Conservation (phyloP, 768 basidiomycete genomes). For the Serendipita sp. region DNA sequence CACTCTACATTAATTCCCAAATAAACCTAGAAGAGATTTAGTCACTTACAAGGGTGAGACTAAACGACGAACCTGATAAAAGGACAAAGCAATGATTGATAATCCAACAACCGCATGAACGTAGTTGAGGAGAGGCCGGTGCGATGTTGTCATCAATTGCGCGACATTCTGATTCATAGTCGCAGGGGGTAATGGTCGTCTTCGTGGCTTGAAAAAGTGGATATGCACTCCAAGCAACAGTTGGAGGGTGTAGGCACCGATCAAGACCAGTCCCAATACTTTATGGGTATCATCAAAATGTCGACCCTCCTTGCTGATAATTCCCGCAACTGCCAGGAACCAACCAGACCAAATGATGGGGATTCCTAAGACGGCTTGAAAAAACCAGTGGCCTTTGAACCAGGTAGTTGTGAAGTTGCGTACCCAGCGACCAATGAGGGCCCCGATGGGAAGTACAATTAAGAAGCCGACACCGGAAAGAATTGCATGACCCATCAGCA, state of each 20-base stretch:
- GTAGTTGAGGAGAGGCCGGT: constrained; percentile 41
- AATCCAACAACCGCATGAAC: constrained; percentile 40
- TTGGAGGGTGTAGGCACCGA: constrained; percentile 37
- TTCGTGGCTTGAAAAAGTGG: constrained; percentile 35
- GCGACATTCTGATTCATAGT: constrained; percentile 8
- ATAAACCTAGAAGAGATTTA: neutral
- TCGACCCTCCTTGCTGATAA: constrained; percentile 22
- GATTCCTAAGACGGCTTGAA: constrained; percentile 35
- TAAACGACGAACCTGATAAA: constrained; percentile 28
- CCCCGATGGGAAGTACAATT: constrained; percentile 37
- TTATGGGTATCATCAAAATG: constrained; percentile 36
- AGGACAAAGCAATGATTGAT: constrained; percentile 31
- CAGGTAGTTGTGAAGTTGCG: constrained; percentile 34
- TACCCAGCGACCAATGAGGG: constrained; percentile 37
- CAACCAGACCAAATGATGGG: constrained; percentile 27
- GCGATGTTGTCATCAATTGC: neutral
- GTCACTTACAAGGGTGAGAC: neutral
- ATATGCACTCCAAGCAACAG: constrained; percentile 34
- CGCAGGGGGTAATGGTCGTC: constrained; percentile 7
- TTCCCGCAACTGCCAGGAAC: constrained; percentile 15
- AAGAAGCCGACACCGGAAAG: constrained; percentile 36
- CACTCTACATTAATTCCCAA: constrained; percentile 28
- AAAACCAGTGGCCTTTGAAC: constrained; percentile 38
- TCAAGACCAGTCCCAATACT: constrained; percentile 35
- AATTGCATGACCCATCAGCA: constrained; percentile 40